Base-by-base conservation (phyloP, 2,329 filamentous ascomycete species). In the Nothophaeocryptopus gaeumannii region DNA sequence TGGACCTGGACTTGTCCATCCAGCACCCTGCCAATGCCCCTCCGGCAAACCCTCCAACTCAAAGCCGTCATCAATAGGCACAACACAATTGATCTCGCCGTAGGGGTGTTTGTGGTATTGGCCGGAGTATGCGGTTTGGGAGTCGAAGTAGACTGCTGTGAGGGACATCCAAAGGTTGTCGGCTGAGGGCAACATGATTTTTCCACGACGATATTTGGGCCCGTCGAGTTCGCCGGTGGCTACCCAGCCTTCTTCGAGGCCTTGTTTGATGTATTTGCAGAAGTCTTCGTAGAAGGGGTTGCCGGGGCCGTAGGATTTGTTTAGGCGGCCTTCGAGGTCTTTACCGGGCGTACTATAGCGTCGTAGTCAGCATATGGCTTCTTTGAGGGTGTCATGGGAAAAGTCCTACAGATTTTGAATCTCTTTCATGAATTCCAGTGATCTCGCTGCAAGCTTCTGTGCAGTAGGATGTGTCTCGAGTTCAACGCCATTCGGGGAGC, bases 101-200 rank as follows among this genome's bases (percentile, higher is more conserved):
- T 64, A 66, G 2, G 63, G 63, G 42, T 65, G 63, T 36, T 60
- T 58, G 48, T 63, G 62, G 58, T 81, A 79, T 61, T 81, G 78
- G 2, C 78, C 78, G 4, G 66, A 64, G 58, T 75, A 79, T n/a
- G 68, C 72, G 5, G 73, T 70, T 30, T 73, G 50, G 29, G 70
- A 74, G n/a, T 79, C 70, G 72, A 82, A 80, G 59, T 79, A 81
- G 13, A 82, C 78, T 1, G 78, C 75, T 2, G 79, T 82, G 59
- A 82, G 79, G 57, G 73, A 77, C 62, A 80, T 77, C 63, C 70
- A 81, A 15, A 72, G 69, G 26, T 73, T 81, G 32, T 71, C 68
- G 8, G 70, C 64, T 2, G 64, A 70, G 1, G 78, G 79, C 5
- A 73, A 55, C 35, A 70, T 63, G 50, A 82, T 72, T 48, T 74